These are phyloP conservation scores for Hibiscus trionum DNA, from an alignment of 345 rosid species.

Conservation along the genomic window DNA sequence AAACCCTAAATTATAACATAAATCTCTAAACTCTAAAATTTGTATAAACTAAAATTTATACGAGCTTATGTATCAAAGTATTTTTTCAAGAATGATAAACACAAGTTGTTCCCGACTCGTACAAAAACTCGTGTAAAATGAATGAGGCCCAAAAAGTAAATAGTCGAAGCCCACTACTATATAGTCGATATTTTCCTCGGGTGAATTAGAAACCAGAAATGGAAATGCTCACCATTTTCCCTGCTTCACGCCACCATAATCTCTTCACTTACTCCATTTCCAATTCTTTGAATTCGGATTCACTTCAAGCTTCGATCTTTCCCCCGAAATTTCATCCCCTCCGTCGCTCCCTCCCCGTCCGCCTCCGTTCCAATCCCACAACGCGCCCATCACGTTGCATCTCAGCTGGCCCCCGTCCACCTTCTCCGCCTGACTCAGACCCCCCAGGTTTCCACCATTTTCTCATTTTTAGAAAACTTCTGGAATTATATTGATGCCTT, in stretches of 20 bases:
- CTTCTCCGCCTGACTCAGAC: constrained; percentile 38
- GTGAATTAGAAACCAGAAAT: neutral
- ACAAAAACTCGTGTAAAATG: no score
- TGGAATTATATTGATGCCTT: neutral
- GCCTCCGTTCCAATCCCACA: constrained; percentile 6
- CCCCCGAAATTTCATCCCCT: constrained; percentile 6
- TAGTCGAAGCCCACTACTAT: neutral
- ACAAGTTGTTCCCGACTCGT: no score
- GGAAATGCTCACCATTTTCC: neutral
- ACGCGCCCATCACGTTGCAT: constrained; percentile 15
- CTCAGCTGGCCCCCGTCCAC: constrained; percentile 28
- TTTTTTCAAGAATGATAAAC: no score
- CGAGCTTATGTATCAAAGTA: no score
- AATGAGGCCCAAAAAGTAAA: no score
- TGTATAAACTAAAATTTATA: no score
- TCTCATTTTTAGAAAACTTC: neutral
- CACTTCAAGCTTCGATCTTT: constrained; percentile 9
- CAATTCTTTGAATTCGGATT: neutral
- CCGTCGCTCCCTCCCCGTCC: constrained; percentile 18
- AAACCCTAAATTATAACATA: no score
- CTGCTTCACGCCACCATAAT: neutral
- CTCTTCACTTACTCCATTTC: neutral
- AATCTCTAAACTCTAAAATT: no score
- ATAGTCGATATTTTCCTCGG: neutral
- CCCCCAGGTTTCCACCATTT: constrained; percentile 30